Conservation (phyloP, 169 alveolate genomes). For the Plasmodium malariae region DNA sequence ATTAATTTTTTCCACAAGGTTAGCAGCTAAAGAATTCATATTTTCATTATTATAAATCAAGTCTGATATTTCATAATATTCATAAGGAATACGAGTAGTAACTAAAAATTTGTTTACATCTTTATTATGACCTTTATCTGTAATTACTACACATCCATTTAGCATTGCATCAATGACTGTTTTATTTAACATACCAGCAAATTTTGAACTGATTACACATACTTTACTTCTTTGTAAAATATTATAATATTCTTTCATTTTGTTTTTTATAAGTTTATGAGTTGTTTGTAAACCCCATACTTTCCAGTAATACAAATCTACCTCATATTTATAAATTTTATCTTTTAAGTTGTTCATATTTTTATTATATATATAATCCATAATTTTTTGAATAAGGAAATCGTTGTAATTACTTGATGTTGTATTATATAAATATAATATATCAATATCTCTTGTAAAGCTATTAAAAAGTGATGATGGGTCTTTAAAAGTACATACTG, state of each 20-base stretch:
- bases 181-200: constrained; percentile 66
- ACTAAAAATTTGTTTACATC: constrained; percentile 52
- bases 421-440: constrained; percentile 46
- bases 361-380: constrained; percentile 70
- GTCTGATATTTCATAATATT: constrained; percentile 64
- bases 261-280: constrained; percentile 59
- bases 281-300: constrained; percentile 77
- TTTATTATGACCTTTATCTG: constrained; percentile 66
- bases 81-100: constrained; percentile 54
- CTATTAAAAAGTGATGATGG: background rate
- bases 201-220: constrained; percentile 66
- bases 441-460: constrained; percentile 46
- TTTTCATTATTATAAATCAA: constrained; percentile 48
- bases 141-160: constrained; percentile 62
- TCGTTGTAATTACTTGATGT: constrained; percentile 64
- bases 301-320: constrained; percentile 57
- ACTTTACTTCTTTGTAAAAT: constrained; percentile 56
- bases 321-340: constrained; percentile 41
- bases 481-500: constrained; percentile 32
- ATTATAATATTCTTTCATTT: constrained; percentile 27
- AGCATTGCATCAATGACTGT: constrained; percentile 62
- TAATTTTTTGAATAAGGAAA: constrained; percentile 47
- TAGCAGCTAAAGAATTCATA: constrained; percentile 29
- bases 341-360: constrained; percentile 25
- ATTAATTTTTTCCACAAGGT: constrained; percentile 19